phyloP scores from a whole-genome alignment of 257 asterid genomes.

The Solanum megistacrolobum region DNA sequence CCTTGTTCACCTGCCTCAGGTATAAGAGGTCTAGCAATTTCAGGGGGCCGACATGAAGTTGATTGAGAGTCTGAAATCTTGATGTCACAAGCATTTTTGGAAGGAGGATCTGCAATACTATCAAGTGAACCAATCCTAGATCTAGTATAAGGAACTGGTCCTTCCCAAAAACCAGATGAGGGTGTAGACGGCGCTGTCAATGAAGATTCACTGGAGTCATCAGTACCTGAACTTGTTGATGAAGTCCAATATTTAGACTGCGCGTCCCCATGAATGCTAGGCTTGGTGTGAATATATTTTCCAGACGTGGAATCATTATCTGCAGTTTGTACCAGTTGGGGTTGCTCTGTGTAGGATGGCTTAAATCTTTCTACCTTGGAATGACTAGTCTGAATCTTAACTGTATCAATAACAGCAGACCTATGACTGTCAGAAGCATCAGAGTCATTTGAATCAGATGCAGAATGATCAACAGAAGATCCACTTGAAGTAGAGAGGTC shows the following conservation, averaged over 20 bases:
- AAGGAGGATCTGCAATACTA: conserved; percentile 11
- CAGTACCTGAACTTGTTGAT: conserved; percentile 22
- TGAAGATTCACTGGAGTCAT: conserved; percentile 29
- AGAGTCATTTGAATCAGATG: conserved; percentile 13
- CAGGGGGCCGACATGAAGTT: conserved; percentile 8
- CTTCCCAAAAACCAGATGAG: conserved; percentile 65
- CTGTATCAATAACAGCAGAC: background rate
- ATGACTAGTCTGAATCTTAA: background rate
- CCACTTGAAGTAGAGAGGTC: conserved; percentile 13
- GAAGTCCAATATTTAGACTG: conserved; percentile 23
- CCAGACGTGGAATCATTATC: conserved; percentile 4
- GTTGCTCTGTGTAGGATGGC: conserved; percentile 17
- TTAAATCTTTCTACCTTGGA: conserved; percentile 8
- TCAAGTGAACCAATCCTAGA: conserved; percentile 23
- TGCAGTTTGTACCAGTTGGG: conserved; percentile 10
- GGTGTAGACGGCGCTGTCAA: conserved; percentile 44
- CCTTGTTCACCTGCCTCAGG: conserved; percentile 7
- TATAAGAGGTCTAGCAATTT: conserved; percentile 6
- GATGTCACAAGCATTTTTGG: conserved; percentile 11
- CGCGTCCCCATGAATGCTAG: conserved; percentile 10
- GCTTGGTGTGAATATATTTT: conserved; percentile 4
- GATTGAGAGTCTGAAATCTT: conserved; percentile 14
- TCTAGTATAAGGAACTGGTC: conserved; percentile 28
- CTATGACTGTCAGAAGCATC: conserved; percentile 10
- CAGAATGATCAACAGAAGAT: conserved; percentile 16